Evolutionary conservation across 164 flowering plant species (phyloP).

Genomic region (Magnolia changhungtana): DNA sequence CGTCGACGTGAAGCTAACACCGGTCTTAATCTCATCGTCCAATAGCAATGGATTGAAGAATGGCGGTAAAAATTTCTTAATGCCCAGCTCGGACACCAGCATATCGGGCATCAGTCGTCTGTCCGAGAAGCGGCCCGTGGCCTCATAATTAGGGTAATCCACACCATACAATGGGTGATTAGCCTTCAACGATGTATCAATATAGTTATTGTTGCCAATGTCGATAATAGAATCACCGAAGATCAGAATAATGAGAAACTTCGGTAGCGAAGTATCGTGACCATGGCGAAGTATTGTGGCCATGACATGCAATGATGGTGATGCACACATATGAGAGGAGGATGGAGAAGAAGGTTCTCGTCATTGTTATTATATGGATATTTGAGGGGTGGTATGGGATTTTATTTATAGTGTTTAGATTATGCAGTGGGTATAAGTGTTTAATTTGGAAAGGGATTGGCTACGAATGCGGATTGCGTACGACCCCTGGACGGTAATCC

Average conservation of each 20-base stretch:
- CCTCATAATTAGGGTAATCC: slow-evolving; percentile 26
- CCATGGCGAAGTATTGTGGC: no score
- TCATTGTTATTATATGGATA: no score
- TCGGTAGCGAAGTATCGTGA: neutral
- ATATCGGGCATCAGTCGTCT: slow-evolving; percentile 51
- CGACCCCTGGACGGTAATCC: no score
- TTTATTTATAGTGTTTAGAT: no score
- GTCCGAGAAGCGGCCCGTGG: slow-evolving; percentile 61
- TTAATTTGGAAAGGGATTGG: no score
- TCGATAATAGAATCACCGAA: slow-evolving; percentile 66
- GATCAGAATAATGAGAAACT: slow-evolving; percentile 39
- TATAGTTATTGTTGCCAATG: slow-evolving; percentile 57
- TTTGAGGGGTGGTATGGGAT: no score
- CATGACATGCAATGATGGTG: neutral
- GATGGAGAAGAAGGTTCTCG: neutral
- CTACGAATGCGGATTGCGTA: no score
- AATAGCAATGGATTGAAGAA: slow-evolving; percentile 32
- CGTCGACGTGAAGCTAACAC: no score
- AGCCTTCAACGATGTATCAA: slow-evolving; percentile 19
- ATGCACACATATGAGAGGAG: neutral
- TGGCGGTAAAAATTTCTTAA: slow-evolving; percentile 52
- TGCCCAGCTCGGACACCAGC: slow-evolving; percentile 31
- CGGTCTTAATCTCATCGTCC: no score
- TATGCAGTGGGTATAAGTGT: no score
- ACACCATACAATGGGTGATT: slow-evolving; percentile 44